These are phyloP conservation scores for Ceratocystis cacaofunesta DNA, from an alignment of 2,329 filamentous ascomycete genomes.

Conservation along the genomic window DNA sequence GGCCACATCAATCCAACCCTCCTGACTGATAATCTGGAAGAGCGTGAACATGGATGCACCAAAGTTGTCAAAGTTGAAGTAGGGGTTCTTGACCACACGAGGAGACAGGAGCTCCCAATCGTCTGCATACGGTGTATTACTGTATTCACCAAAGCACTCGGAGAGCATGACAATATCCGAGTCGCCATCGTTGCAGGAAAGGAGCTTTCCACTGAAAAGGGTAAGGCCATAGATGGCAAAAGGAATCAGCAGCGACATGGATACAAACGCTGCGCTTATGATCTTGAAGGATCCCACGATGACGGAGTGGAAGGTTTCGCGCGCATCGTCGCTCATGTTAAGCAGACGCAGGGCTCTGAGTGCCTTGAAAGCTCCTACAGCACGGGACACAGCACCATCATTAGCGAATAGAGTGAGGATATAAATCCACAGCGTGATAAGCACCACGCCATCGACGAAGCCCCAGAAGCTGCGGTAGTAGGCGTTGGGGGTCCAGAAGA, in stretches of 20 bases:
- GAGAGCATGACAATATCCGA: slow-evolving; percentile 40
- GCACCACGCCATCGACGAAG: slow-evolving; percentile 80
- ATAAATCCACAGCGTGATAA: slow-evolving; percentile 91
- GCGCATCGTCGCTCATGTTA: slow-evolving; percentile 89
- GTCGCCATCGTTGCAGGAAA: slow-evolving; percentile 54
- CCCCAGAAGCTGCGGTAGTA: slow-evolving; percentile 96
- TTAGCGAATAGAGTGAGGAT: slow-evolving; percentile 69
- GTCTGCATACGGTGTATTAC: slow-evolving; percentile 54
- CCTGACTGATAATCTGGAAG: slow-evolving; percentile 96
- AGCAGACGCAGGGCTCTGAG: slow-evolving; percentile 78
- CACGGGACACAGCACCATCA: slow-evolving; percentile 72
- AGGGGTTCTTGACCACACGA: slow-evolving; percentile 64
- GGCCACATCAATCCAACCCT: slow-evolving; percentile 94
- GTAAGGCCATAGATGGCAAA: slow-evolving; percentile 95
- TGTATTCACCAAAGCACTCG: slow-evolving; percentile 75
- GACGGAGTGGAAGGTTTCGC: slow-evolving; percentile 94
- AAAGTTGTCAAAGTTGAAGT: slow-evolving; percentile 89
- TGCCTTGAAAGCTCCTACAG: slow-evolving; percentile 93
- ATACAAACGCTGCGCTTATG: slow-evolving; percentile 82
- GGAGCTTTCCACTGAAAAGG: slow-evolving; percentile 71
- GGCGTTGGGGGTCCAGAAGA: slow-evolving; percentile 93
- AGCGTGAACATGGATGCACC: slow-evolving; percentile 87
- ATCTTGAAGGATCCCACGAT: slow-evolving; percentile 92
- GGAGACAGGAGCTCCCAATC: slow-evolving; percentile 73
- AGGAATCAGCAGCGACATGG: slow-evolving; percentile 81